These are phyloP conservation scores for Kurtzmaniella cleridarum DNA, from an alignment of 805 yeast species.

Conservation along the genomic window DNA sequence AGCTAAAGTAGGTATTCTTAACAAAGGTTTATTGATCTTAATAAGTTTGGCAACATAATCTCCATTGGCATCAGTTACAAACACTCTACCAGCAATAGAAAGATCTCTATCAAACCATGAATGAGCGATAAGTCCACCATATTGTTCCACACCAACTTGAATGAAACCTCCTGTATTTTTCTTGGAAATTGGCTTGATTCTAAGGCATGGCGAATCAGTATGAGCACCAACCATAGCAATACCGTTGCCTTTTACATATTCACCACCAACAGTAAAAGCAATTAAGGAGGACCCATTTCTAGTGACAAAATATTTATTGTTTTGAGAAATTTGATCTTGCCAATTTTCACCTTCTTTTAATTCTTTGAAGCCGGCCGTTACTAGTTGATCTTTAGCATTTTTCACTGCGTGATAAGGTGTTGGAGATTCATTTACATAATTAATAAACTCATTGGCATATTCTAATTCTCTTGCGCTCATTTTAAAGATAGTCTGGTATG, in stretches of 20 bases:
- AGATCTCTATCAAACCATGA: slow-evolving; percentile 96
- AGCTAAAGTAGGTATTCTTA: slow-evolving; percentile 92
- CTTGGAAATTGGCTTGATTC: slow-evolving; percentile 83
- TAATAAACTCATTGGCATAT: slow-evolving; percentile 58
- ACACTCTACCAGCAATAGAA: slow-evolving; percentile 87
- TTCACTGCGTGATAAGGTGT: slow-evolving; percentile 93
- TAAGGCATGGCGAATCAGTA: slow-evolving; percentile 87
- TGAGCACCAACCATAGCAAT: slow-evolving; percentile 92
- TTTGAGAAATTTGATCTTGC: slow-evolving; percentile 24
- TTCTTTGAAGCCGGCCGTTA: slow-evolving; percentile 64
- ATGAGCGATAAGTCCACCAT: slow-evolving; percentile 96
- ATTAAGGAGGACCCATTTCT: slow-evolving; percentile 85
- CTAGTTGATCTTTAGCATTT: slow-evolving; percentile 50
- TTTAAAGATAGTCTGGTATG: no score
- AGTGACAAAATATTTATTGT: slow-evolving; percentile 74
- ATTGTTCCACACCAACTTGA: slow-evolving; percentile 89
- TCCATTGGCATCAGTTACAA: slow-evolving; percentile 47
- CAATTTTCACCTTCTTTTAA: slow-evolving; percentile 68
- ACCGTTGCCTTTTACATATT: slow-evolving; percentile 74
- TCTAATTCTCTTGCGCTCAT: slow-evolving; percentile 12
- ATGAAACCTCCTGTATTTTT: slow-evolving; percentile 66
- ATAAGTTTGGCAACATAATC: slow-evolving; percentile 61
- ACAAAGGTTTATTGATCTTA: slow-evolving; percentile 74
- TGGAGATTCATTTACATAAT: slow-evolving; percentile 79
- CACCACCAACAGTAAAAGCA: slow-evolving; percentile 77